These are phyloP conservation scores for Cucurbita argyrosperma DNA, from an alignment of 306 rosid species.

Conservation along the genomic window DNA sequence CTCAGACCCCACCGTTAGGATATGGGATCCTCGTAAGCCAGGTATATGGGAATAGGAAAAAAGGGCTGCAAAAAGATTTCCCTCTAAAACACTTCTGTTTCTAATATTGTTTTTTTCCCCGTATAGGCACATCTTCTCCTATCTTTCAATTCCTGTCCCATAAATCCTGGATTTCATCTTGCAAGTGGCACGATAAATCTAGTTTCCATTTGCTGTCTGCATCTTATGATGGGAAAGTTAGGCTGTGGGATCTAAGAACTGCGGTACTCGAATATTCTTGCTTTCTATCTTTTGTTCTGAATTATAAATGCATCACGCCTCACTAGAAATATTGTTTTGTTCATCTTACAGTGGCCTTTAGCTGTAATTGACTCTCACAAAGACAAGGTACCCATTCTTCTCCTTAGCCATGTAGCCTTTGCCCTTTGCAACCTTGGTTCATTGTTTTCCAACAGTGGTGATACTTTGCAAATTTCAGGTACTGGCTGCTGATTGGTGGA, in stretches of 20 bases:
- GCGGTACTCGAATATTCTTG: slow-evolving; percentile 37
- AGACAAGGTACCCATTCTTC: slow-evolving; percentile 43
- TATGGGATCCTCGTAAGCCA: slow-evolving; percentile 99
- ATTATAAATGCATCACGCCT: neutral
- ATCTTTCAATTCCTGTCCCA: slow-evolving; percentile 66
- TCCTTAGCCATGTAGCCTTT: neutral
- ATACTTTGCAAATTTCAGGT: slow-evolving; percentile 31
- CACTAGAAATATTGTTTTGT: neutral
- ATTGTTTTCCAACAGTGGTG: neutral
- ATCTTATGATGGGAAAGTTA: slow-evolving; percentile 81
- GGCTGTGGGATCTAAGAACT: slow-evolving; percentile 93
- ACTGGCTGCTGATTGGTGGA: slow-evolving; percentile 92
- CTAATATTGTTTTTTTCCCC: neutral
- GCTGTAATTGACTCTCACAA: slow-evolving; percentile 52
- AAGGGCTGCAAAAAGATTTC: neutral
- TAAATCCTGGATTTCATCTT: slow-evolving; percentile 63
- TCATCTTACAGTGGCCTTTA: slow-evolving; percentile 79
- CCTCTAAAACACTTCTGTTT: neutral
- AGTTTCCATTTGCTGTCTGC: slow-evolving; percentile 68
- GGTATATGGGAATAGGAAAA: slow-evolving; percentile 23
- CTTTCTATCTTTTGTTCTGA: neutral
- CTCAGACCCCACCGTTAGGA: slow-evolving; percentile 66
- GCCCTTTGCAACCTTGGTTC: neutral
- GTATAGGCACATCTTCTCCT: slow-evolving; percentile 79
- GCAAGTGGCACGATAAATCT: slow-evolving; percentile 77